Percentiles rank a stretch among this genome's conserved stretches.
Evolutionary conservation across 768 basidiomycete genomes (phyloP).

Genomic region (Leccinum rimulosum): DNA sequence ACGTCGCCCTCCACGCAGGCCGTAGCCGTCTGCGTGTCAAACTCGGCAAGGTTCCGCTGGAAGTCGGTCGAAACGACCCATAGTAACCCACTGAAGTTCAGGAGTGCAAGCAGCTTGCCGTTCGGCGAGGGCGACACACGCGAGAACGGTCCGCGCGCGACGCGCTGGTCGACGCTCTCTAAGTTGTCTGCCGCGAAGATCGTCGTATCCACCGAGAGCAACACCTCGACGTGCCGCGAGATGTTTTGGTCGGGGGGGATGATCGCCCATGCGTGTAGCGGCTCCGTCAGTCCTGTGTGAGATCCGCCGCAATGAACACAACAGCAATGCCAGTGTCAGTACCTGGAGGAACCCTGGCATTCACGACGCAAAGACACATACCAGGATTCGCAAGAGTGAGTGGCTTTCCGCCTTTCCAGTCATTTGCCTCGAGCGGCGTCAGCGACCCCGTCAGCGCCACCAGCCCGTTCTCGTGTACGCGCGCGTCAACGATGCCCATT

Average conservation of each 20-base stretch:
- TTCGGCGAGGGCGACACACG: slow-evolving; percentile 90
- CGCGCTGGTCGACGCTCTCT: slow-evolving; percentile 83
- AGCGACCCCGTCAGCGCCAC: slow-evolving; percentile 81
- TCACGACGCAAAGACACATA: slow-evolving; percentile 43
- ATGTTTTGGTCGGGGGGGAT: slow-evolving; percentile 88
- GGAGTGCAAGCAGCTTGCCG: slow-evolving; percentile 85
- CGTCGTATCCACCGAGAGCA: slow-evolving; percentile 77
- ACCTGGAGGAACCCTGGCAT: slow-evolving; percentile 7
- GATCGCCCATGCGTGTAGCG: slow-evolving; percentile 82
- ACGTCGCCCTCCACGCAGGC: no score
- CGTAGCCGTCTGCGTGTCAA: slow-evolving; percentile 61
- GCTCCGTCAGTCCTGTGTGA: slow-evolving; percentile 62
- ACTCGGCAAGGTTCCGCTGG: slow-evolving; percentile 83
- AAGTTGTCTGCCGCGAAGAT: slow-evolving; percentile 86
- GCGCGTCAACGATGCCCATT: slow-evolving; percentile 79
- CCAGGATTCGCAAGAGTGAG: slow-evolving; percentile 72
- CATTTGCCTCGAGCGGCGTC: slow-evolving; percentile 80
- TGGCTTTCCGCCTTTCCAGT: slow-evolving; percentile 79
- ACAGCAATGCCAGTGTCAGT: neutral
- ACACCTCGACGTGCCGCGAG: slow-evolving; percentile 86
- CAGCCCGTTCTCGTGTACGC: slow-evolving; percentile 82
- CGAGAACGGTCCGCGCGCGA: slow-evolving; percentile 85
- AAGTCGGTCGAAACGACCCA: slow-evolving; percentile 98
- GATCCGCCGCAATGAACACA: neutral
- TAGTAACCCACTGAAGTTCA: slow-evolving; percentile 68